Conservation (phyloP, 345 rosid genomes). For the Cardamine resedifolia region DNA sequence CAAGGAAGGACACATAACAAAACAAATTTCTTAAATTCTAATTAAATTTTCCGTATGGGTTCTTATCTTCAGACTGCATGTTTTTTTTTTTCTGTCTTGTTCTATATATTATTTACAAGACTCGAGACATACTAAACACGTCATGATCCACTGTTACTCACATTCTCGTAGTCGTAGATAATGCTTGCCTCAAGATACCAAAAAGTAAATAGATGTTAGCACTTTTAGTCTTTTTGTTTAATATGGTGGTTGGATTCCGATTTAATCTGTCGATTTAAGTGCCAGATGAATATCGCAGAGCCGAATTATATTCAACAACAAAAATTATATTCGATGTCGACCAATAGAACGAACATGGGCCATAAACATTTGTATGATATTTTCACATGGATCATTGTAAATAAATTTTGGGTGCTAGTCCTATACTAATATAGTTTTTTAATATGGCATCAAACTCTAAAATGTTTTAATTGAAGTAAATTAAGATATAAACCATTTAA, state of each 20-base stretch:
- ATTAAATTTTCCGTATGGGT: neutral
- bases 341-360: slow-evolving; percentile 18
- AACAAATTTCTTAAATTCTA: neutral
- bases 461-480: neutral
- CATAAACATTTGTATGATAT: neutral
- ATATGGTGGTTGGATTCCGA: slow-evolving; percentile 27
- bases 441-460: too few species aligned
- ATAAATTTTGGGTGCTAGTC: slow-evolving; percentile 4
- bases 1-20: neutral
- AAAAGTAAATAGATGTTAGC: slow-evolving; percentile 4
- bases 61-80: neutral
- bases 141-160: slow-evolving; percentile 33
- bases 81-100: neutral
- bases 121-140: slow-evolving; percentile 21
- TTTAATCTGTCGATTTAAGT: slow-evolving; percentile 16
- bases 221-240: slow-evolving; percentile 2
- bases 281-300: slow-evolving; percentile 19
- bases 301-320: neutral
- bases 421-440: neutral
- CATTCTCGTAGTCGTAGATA: slow-evolving; percentile 27
- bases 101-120: slow-evolving; percentile 7
- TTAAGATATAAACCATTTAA: neutral
- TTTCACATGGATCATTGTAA: slow-evolving; percentile 10
- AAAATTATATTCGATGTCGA: neutral
- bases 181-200: slow-evolving; percentile 32